phyloP scores from a whole-genome alignment of 1,284 basidiomycete species.

The Hemileia vastatrix region DNA sequence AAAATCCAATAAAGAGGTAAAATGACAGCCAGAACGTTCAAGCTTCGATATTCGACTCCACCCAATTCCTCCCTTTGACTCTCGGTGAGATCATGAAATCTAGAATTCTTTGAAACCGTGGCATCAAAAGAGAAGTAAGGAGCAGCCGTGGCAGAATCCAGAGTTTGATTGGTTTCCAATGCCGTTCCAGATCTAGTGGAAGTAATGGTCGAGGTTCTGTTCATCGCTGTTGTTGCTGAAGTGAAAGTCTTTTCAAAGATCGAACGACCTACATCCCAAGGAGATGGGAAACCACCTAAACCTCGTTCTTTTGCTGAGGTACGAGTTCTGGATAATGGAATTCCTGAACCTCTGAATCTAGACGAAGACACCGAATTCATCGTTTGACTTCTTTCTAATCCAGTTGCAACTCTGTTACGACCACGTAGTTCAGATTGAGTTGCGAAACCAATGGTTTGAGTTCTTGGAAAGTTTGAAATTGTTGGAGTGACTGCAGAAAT shows the following conservation, averaged over 20 bases:
- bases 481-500: not conserved
- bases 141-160: slow-evolving; percentile 23
- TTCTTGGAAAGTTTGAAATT: slow-evolving; percentile 32
- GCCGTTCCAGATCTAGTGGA: slow-evolving; percentile 28
- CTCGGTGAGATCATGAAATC: slow-evolving; percentile 66
- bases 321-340: slow-evolving; percentile 31
- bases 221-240: slow-evolving; percentile 27
- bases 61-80: slow-evolving; percentile 85
- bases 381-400: slow-evolving; percentile 27
- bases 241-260: slow-evolving; percentile 2
- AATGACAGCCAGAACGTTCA: slow-evolving; percentile 57
- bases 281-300: slow-evolving; percentile 38
- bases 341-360: slow-evolving; percentile 22
- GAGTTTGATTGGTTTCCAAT: slow-evolving; percentile 2
- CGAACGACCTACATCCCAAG: slow-evolving; percentile 32
- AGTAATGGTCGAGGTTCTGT: slow-evolving; percentile 35
- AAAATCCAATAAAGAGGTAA: slow-evolving; percentile 33
- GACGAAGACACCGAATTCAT: slow-evolving; percentile 26
- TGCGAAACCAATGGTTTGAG: slow-evolving; percentile 38
- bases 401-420: not conserved
- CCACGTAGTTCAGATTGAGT: slow-evolving; percentile 22
- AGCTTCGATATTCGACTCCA: slow-evolving; percentile 84
- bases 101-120: slow-evolving; percentile 57
- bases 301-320: slow-evolving; percentile 36
- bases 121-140: slow-evolving; percentile 43